A percentile compares a stretch with the other conserved stretches of the same genome.
phyloP scores from a whole-genome alignment of 805 yeast species.

The Pichia phayaonensis region DNA sequence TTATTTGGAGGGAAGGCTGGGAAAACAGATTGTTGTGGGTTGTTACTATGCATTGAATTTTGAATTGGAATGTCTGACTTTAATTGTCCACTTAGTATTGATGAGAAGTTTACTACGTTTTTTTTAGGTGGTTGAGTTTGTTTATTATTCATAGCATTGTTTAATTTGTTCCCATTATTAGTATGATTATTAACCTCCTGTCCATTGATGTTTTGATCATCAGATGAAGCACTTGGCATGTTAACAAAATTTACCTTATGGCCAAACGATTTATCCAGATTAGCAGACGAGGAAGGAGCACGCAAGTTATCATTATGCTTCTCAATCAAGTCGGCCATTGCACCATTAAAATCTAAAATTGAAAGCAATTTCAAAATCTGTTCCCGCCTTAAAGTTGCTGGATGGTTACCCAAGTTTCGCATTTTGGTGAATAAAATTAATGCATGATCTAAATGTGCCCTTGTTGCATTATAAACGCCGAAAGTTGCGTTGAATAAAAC shows the following conservation, averaged over 20 bases:
- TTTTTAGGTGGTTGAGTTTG: not conserved
- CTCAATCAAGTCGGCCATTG: slow-evolving; percentile 46
- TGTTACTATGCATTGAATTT: not conserved
- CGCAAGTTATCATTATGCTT: slow-evolving; percentile 47
- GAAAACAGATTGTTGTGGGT: not conserved
- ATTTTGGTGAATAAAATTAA: slow-evolving; percentile 60
- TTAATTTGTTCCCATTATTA: not conserved
- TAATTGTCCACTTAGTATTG: not conserved
- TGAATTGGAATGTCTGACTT: not conserved
- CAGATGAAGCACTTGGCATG: not conserved
- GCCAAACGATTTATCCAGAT: slow-evolving; percentile 10
- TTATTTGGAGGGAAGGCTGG: not conserved
- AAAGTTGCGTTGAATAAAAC: slow-evolving; percentile 70
- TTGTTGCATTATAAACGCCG: slow-evolving; percentile 73
- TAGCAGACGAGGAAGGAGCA: slow-evolving; percentile 22
- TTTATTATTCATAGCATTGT: not conserved
- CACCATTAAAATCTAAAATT: slow-evolving; percentile 61
- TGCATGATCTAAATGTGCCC: slow-evolving; percentile 66
- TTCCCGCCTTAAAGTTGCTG: slow-evolving; percentile 68
- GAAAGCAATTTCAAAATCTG: slow-evolving; percentile 59
- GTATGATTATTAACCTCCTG: too few relatives aligned
- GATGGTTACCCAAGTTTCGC: slow-evolving; percentile 73
- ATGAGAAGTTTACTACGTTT: not conserved
- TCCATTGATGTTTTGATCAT: not conserved
- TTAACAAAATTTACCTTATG: slow-evolving; percentile 1